These are phyloP conservation scores for Aspergillus fructus DNA, from an alignment of 2,329 filamentous ascomycete genomes.

Conservation along the genomic window DNA sequence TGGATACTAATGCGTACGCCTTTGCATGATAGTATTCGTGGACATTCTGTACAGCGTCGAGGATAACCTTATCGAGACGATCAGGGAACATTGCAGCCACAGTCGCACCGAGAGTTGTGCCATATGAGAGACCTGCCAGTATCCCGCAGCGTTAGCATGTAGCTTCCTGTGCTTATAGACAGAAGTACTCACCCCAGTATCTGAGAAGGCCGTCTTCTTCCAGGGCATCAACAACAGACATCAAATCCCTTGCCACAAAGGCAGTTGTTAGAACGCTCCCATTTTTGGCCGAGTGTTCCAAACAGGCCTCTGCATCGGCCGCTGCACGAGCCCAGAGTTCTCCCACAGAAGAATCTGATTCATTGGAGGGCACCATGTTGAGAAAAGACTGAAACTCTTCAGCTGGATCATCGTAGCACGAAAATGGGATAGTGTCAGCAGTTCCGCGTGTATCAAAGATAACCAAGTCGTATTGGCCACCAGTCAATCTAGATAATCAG, in stretches of 20 bases:
- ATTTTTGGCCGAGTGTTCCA: not conserved
- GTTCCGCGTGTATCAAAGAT: slow-evolving; percentile 13
- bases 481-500: slow-evolving; percentile 11
- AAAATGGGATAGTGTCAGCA: slow-evolving; percentile 8
- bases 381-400: not conserved
- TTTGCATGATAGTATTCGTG: slow-evolving; percentile 9
- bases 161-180: not conserved
- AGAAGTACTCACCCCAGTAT: slow-evolving; percentile 9
- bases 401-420: slow-evolving; percentile 2
- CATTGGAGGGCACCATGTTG: not conserved
- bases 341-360: not conserved
- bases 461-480: slow-evolving; percentile 11
- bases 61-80: slow-evolving; percentile 6
- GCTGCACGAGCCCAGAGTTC: slow-evolving; percentile 10
- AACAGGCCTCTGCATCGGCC: slow-evolving; percentile 8
- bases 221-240: slow-evolving; percentile 12
- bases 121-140: slow-evolving; percentile 11
- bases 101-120: slow-evolving; percentile 9
- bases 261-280: slow-evolving; percentile 11
- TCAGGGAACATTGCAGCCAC: slow-evolving; percentile 16
- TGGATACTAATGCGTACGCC: not conserved
- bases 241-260: slow-evolving; percentile 13
- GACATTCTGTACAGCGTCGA: slow-evolving; percentile 12
- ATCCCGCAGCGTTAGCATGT: not conserved
- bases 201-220: slow-evolving; percentile 9